Conservation (phyloP, 2,329 filamentous ascomycete species). For the Ascocoryne sarcoides region DNA sequence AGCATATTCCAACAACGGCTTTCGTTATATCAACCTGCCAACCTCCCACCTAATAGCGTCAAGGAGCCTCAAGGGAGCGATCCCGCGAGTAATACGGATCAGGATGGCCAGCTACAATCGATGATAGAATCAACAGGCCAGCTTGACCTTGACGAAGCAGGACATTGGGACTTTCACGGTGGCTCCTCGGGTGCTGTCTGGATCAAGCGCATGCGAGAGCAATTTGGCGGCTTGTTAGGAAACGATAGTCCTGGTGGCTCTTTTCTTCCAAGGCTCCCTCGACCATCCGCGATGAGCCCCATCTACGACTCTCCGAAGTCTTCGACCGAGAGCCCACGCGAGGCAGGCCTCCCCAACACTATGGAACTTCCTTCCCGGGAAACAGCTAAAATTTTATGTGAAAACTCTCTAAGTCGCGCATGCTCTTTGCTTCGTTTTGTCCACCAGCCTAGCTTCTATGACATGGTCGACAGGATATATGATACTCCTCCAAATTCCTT, state of each 20-base stretch:
- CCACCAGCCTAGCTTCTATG: conserved; percentile 74
- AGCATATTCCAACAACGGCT: conserved; percentile 55
- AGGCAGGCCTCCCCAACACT: conserved; percentile 23
- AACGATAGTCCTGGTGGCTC: conserved; percentile 47
- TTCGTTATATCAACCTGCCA: conserved; percentile 32
- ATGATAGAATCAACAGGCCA: conserved; percentile 94
- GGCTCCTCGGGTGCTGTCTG: conserved; percentile 89
- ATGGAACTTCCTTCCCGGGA: conserved; percentile 63
- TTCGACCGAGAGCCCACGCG: conserved; percentile 24
- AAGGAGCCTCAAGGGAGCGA: conserved; percentile 33
- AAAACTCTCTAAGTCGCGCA: conserved; percentile 47
- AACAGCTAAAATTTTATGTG: conserved; percentile 43
- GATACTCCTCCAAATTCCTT: conserved; percentile 54
- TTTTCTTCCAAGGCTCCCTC: conserved; percentile 45
- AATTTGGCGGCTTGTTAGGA: conserved; percentile 71
- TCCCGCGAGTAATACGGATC: conserved; percentile 34
- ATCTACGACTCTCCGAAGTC: conserved; percentile 26
- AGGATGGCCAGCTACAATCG: conserved; percentile 72
- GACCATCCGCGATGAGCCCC: conserved; percentile 30
- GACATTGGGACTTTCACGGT: conserved; percentile 92
- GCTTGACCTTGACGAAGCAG: conserved; percentile 82
- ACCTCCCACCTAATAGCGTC: not conserved
- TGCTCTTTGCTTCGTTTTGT: conserved; percentile 59
- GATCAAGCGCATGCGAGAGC: conserved; percentile 75
- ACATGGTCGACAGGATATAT: conserved; percentile 70